Conservation (phyloP, 257 asterid genomes). For the Solanum virginianum region DNA sequence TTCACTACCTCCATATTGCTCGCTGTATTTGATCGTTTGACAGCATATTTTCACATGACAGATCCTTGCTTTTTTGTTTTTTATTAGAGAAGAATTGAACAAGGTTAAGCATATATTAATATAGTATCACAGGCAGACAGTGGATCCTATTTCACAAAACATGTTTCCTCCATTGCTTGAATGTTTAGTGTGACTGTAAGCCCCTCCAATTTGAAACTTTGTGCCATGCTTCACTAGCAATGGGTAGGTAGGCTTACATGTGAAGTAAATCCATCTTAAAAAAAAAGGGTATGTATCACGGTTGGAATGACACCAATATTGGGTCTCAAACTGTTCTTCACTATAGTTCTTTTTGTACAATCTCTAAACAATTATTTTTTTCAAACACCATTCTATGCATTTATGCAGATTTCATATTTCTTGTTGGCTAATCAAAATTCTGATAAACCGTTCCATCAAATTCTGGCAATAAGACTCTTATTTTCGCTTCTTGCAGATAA, state of each 20-base stretch:
- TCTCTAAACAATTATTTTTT: background rate
- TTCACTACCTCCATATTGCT: background rate
- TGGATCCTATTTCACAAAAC: background rate
- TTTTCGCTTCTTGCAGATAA: constrained; percentile 37
- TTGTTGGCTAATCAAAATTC: background rate
- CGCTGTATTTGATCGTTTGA: background rate
- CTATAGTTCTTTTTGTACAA: background rate
- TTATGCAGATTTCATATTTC: background rate
- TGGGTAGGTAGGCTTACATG: background rate
- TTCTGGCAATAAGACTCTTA: background rate
- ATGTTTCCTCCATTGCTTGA: background rate
- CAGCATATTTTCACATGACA: background rate
- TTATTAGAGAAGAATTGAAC: background rate
- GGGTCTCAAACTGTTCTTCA: background rate
- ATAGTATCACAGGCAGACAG: background rate
- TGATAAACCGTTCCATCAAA: background rate
- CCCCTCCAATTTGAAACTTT: background rate
- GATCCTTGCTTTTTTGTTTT: background rate
- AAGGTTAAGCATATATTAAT: background rate
- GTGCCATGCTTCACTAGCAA: background rate
- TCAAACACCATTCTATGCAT: background rate
- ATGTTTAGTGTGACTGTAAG: background rate
- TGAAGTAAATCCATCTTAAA: background rate
- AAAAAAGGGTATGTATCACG: background rate
- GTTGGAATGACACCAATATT: background rate